Conservation (phyloP, 805 yeast species). For the Candida quercuum region DNA sequence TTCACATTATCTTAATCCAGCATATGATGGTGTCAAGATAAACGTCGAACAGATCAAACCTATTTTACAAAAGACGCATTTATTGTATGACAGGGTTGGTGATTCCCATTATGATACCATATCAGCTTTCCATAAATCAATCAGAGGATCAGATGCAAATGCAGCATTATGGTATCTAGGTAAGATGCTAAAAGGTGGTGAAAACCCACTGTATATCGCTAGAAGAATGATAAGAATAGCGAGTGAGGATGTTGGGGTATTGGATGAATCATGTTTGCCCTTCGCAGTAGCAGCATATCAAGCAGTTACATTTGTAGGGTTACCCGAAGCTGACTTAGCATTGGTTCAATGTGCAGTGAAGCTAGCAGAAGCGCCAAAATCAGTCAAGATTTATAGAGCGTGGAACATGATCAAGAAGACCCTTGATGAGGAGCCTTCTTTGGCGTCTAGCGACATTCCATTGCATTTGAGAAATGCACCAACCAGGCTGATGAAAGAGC, state of each 20-base stretch:
- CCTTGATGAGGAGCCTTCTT: slow-evolving; percentile 50
- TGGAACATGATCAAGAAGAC: slow-evolving; percentile 61
- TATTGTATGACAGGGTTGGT: slow-evolving; percentile 78
- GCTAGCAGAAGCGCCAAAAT: slow-evolving; percentile 78
- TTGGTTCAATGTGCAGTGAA: slow-evolving; percentile 93
- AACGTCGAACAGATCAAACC: slow-evolving; percentile 28
- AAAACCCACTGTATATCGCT: slow-evolving; percentile 84
- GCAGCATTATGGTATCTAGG: slow-evolving; percentile 86
- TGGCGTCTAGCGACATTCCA: slow-evolving; percentile 54
- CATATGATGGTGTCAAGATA: slow-evolving; percentile 4
- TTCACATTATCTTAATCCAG: slow-evolving; percentile 35
- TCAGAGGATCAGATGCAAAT: slow-evolving; percentile 85
- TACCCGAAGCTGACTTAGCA: slow-evolving; percentile 90
- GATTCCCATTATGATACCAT: slow-evolving; percentile 94
- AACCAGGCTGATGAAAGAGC: slow-evolving; percentile 79
- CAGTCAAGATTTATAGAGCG: slow-evolving; percentile 81
- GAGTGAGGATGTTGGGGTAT: slow-evolving; percentile 86
- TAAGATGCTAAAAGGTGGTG: slow-evolving; percentile 89
- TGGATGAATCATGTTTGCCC: slow-evolving; percentile 80
- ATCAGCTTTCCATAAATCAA: slow-evolving; percentile 90
- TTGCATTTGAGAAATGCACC: slow-evolving; percentile 93
- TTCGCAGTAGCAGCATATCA: slow-evolving; percentile 83
- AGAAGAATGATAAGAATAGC: slow-evolving; percentile 93
- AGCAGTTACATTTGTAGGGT: slow-evolving; percentile 83
- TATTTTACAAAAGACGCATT: slow-evolving; percentile 44